Percentiles rank a stretch among this genome's conserved stretches.
phyloP scores from a whole-genome alignment of 1,139 yeast species.

The Kodamaea sp. region DNA sequence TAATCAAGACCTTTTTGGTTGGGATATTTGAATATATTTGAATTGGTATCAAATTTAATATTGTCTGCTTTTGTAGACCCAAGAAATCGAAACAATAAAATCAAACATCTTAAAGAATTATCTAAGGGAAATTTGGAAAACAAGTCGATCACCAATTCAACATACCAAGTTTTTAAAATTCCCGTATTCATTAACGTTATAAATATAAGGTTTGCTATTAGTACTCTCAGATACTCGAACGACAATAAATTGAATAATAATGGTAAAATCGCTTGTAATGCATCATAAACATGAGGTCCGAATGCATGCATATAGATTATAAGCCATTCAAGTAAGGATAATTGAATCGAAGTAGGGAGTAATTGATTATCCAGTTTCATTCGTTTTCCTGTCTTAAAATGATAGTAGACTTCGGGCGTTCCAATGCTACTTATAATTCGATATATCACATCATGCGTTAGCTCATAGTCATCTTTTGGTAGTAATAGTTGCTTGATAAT shows the following conservation, averaged over 20 bases:
- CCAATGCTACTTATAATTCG: conserved; percentile 29
- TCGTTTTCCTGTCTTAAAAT: conserved; percentile 20
- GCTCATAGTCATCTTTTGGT: conserved; percentile 9
- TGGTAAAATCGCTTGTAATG: conserved; percentile 21
- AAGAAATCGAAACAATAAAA: conserved; percentile 23
- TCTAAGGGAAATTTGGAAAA: conserved; percentile 35
- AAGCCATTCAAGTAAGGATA: conserved; percentile 30
- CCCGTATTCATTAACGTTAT: conserved; percentile 26
- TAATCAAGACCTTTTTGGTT: not conserved
- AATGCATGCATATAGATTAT: conserved; percentile 27
- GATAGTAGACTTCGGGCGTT: conserved; percentile 25
- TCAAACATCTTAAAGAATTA: conserved; percentile 23
- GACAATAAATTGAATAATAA: conserved; percentile 41
- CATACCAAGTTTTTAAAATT: conserved; percentile 39
- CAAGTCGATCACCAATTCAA: conserved; percentile 31
- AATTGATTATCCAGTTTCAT: conserved; percentile 16
- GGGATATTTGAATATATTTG: conserved; percentile 2
- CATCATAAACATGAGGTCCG: conserved; percentile 17
- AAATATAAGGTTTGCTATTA: conserved; percentile 40
- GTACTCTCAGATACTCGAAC: conserved; percentile 40
- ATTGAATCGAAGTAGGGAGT: conserved; percentile 22
- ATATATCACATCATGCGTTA: conserved; percentile 15
- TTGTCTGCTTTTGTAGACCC: not conserved
- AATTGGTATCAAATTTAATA: not conserved
- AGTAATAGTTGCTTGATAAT: conserved; percentile 12